Conservation (phyloP, 345 rosid genomes). For the Eucalyptus curtisii region DNA sequence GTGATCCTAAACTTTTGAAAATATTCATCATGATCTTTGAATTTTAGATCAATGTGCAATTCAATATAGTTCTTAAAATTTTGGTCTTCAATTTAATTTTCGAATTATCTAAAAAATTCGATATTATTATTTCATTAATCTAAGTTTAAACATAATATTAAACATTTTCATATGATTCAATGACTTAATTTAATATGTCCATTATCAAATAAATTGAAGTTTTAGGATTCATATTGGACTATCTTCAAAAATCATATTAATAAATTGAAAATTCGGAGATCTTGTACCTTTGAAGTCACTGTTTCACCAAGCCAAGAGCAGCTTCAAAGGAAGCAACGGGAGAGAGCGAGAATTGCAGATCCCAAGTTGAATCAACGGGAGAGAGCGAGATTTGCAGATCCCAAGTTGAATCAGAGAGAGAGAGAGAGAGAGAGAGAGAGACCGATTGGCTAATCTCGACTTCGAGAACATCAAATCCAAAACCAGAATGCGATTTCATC, state of each 20-base stretch:
- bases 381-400: neutral
- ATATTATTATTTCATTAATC: rapidly evolving
- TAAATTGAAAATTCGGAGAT: rapidly evolving
- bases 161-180: too few relatives aligned
- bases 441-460: neutral
- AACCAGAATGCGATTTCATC: neutral
- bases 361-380: neutral
- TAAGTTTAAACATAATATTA: too few relatives aligned
- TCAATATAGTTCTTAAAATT: rapidly evolving
- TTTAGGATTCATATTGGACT: rapidly evolving
- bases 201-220: rapidly evolving
- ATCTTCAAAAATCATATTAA: too few relatives aligned
- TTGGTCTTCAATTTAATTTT: rapidly evolving
- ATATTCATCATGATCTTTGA: too few relatives aligned
- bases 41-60: too few relatives aligned
- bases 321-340: neutral
- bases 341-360: neutral
- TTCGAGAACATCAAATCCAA: neutral
- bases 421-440: neutral
- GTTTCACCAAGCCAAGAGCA: neutral
- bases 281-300: too few relatives aligned
- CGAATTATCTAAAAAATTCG: rapidly evolving
- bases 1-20: too few relatives aligned
- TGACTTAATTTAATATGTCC: too few relatives aligned
- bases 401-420: neutral